Evolutionary conservation across 176 grass and related monocot species (phyloP), one percentile per base, ranked within the genome.

Genomic region (Aegilops speltoides): DNA sequence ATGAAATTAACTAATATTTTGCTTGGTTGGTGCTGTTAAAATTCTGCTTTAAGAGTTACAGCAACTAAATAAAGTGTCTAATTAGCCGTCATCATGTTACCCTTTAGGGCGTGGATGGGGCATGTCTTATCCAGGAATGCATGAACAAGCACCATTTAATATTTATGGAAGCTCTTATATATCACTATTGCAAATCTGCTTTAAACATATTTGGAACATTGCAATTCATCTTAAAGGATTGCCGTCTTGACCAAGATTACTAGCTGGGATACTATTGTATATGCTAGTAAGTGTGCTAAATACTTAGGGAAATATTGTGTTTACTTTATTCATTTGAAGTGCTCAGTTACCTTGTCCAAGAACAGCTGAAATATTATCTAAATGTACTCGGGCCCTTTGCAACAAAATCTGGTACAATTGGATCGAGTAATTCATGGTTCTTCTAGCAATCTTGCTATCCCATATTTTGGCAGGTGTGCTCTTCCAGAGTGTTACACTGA

Each of bases 211-310:
- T 24, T 73, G 38, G 70, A 45, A 45, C 11, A 43, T 45, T 43
- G 70, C 38, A 74, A 74, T 73, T 25, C n/a, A 45, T 73, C 38
- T 73, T 45, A 15, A 73, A 73, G 70, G 70, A n/a, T 73, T n/a
- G 38, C 12, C 23, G 7, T 46, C 38, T 48, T 74, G 69, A 43
- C 43, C 69, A 73, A 43, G 69, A 73, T 22, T n/a, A 43, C 22
- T n/a, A 43, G 70, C 22, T 73, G 72, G 25, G 23, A 28, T 75
- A 75, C 23, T 69, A 15, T 73, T 73, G 38, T 73, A 46, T 46
- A 46, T 73, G 70, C n/a, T 13, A 45, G 28, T 28, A 69, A 20
- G 66, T 45, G 38, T 9, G 40, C 40, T 48, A n/a, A 25, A 31
- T 76, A 43, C 43, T 50, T 76, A 8, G 14, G 41, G 14, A 76